phyloP scores from a whole-genome alignment of 371 early-diverging fungal species.

The Amoeboaphelidium protococcarum region DNA sequence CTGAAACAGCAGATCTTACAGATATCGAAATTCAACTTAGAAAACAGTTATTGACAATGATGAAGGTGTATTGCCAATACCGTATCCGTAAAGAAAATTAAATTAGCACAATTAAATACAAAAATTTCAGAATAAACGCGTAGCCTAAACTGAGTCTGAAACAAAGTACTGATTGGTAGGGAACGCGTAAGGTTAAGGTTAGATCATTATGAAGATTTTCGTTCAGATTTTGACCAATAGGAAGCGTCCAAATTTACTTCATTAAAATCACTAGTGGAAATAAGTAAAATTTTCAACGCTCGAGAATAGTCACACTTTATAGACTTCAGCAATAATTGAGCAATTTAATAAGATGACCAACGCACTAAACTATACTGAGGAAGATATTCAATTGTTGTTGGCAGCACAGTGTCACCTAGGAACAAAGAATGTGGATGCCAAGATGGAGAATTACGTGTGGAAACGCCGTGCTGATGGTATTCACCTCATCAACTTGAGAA shows the following conservation, averaged over 20 bases:
- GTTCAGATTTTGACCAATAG: neutral
- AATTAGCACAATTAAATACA: too few species aligned
- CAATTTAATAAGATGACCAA: constrained; percentile 18
- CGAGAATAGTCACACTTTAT: neutral
- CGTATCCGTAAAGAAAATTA: too few species aligned
- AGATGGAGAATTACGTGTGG: constrained; percentile 76
- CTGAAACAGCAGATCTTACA: too few species aligned
- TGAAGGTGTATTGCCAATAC: too few species aligned
- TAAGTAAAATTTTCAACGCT: neutral
- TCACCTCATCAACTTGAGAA: constrained; percentile 90
- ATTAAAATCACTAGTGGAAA: too few species aligned
- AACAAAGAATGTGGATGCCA: constrained; percentile 58
- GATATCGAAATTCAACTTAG: too few species aligned
- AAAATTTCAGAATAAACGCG: too few species aligned
- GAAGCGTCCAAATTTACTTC: neutral
- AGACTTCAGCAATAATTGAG: too few species aligned
- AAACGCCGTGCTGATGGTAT: constrained; percentile 88
- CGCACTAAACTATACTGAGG: constrained; percentile 41
- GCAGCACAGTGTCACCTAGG: constrained; percentile 64
- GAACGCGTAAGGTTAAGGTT: neutral
- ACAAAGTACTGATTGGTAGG: too few species aligned
- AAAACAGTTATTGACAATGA: too few species aligned
- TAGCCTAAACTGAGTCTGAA: too few species aligned
- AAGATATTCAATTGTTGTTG: constrained; percentile 71
- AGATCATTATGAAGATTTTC: neutral